Percentiles rank a stretch among this genome's conserved stretches.
Conservation (phyloP, 805 yeast species). For the Wickerhamomyces canadensis region DNA sequence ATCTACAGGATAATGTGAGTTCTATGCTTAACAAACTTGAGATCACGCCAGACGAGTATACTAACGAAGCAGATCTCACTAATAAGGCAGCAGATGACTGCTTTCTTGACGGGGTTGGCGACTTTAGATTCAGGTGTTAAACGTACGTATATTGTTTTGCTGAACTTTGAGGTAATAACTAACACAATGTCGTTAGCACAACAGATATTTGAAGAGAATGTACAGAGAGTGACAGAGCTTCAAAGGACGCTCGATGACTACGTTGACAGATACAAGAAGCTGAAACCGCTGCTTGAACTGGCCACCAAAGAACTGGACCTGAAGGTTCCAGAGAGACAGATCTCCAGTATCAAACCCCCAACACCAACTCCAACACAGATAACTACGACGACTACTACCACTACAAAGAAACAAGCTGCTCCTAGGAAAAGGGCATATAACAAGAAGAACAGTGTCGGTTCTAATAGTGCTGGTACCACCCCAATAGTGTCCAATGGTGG, state of each 20-base stretch:
- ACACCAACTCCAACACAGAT: conserved; percentile 2
- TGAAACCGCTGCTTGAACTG: conserved; percentile 41
- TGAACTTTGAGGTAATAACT: background rate
- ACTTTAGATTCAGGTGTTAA: conserved; percentile 32
- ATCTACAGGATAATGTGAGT: conserved; percentile 26
- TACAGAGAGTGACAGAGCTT: conserved; percentile 27
- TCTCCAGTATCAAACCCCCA: conserved; percentile 57
- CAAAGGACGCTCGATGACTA: conserved; percentile 38
- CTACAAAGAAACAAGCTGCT: conserved; percentile 10
- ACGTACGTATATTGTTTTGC: conserved; percentile 8
- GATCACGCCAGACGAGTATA: background rate
- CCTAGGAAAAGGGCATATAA: conserved; percentile 16
- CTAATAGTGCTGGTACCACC: conserved; percentile 6
- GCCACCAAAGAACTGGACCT: conserved; percentile 43
- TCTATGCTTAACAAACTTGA: too few relatives aligned
- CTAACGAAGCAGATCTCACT: conserved; percentile 18
- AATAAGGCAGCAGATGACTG: conserved; percentile 36
- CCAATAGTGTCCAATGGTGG: conserved; percentile 8
- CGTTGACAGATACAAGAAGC: conserved; percentile 39
- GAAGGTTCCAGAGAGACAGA: conserved; percentile 60
- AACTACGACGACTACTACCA: conserved; percentile 6
- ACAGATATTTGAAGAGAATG: conserved; percentile 26
- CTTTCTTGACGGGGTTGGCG: conserved; percentile 30
- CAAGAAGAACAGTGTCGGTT: conserved; percentile 12
- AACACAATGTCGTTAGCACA: conserved; percentile 14